Evolutionary conservation across 1,284 basidiomycete genomes (phyloP).

Genomic region (Trametes pubescens): DNA sequence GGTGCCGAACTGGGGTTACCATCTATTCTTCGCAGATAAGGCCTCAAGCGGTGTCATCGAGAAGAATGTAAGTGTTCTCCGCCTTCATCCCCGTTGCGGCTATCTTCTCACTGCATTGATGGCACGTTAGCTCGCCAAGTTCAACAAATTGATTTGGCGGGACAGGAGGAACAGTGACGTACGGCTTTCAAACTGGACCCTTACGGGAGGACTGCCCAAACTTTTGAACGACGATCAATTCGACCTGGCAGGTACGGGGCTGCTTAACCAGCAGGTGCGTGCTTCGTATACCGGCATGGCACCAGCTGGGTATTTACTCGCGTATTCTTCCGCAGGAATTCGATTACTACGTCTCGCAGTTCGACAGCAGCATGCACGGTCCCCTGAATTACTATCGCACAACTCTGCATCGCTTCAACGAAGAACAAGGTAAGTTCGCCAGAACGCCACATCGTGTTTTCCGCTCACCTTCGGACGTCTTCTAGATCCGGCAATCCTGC

Average conservation of each 20-base stretch:
- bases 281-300: background rate
- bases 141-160: constrained; percentile 29
- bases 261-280: constrained; percentile 28
- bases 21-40: constrained; percentile 64
- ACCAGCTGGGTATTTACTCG: constrained; percentile 4
- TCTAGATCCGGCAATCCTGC: constrained; percentile 50
- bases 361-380: constrained; percentile 64
- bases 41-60: constrained; percentile 61
- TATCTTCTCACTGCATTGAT: constrained; percentile 8
- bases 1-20: constrained; percentile 68
- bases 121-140: constrained; percentile 24
- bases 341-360: constrained; percentile 54
- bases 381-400: constrained; percentile 79
- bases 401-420: constrained; percentile 60
- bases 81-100: background rate
- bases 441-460: background rate
- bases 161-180: constrained; percentile 6
- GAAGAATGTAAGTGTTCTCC: constrained; percentile 14
- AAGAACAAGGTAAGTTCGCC: constrained; percentile 61
- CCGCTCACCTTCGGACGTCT: constrained; percentile 24
- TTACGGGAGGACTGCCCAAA: constrained; percentile 21
- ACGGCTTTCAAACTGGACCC: constrained; percentile 24
- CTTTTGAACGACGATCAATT: constrained; percentile 14
- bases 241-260: constrained; percentile 11
- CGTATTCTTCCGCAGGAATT: constrained; percentile 53